phyloP scores from a whole-genome alignment of 192 early-diverging fungal species.

The Coemansia asiatica region DNA sequence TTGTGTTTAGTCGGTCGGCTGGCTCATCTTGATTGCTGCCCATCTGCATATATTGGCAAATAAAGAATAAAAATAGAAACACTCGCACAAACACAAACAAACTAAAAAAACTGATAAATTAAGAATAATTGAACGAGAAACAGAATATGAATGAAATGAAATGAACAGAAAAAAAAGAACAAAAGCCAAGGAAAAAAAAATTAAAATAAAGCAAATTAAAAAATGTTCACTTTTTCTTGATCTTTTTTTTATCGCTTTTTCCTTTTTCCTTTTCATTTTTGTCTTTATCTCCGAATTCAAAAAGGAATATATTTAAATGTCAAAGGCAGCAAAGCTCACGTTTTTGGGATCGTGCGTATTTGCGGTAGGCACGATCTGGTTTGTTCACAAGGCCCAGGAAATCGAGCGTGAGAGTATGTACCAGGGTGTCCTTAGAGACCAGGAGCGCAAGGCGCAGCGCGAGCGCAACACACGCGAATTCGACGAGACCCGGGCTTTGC shows the following conservation, averaged over 20 bases:
- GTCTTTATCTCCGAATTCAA: not conserved
- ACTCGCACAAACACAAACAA: not conserved
- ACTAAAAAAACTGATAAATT: not conserved
- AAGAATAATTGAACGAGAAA: not conserved
- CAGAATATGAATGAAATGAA: constrained; percentile 4
- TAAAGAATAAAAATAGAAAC: not conserved
- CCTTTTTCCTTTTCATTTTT: not conserved
- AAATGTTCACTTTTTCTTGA: too few relatives aligned
- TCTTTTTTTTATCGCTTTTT: not conserved
- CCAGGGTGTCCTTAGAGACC: constrained; percentile 51
- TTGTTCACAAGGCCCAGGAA: constrained; percentile 46
- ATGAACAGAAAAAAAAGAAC: not conserved
- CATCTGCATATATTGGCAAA: constrained; percentile 8
- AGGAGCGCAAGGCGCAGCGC: constrained; percentile 49
- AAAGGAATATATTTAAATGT: constrained; percentile 24
- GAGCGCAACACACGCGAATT: constrained; percentile 48
- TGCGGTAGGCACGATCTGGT: constrained; percentile 48
- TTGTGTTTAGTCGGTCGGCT: constrained; percentile 4
- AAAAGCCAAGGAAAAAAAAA: constrained; percentile 1
- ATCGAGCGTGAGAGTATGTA: constrained; percentile 48
- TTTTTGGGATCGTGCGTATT: constrained; percentile 47
- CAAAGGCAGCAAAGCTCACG: constrained; percentile 47
- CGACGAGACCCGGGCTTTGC: constrained; percentile 44
- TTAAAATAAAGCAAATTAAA: not conserved
- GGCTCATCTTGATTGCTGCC: constrained; percentile 4